phyloP scores from a whole-genome alignment of 2,329 filamentous ascomycete species.

The Herpomyces periplanetae region DNA sequence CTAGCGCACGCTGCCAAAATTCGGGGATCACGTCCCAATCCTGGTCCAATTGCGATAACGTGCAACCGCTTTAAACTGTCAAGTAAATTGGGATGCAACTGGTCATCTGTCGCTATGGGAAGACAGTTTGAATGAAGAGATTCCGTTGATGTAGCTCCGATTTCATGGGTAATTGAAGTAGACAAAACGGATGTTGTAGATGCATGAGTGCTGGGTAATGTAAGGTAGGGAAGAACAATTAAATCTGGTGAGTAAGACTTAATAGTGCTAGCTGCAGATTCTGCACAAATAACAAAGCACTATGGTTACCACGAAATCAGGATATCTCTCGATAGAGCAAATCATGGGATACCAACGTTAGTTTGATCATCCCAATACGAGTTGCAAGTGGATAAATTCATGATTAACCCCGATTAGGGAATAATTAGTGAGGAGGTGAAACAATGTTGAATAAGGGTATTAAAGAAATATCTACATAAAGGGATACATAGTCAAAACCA shows the following conservation, averaged over 20 bases:
- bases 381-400: background rate
- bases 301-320: conserved; percentile 4
- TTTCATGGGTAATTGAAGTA: no score
- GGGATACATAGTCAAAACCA: conserved; percentile 22
- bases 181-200: no score
- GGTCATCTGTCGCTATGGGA: conserved; percentile 16
- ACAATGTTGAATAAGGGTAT: conserved; percentile 6
- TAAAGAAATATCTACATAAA: conserved; percentile 2
- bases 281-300: background rate
- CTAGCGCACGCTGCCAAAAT: conserved; percentile 55
- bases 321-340: conserved; percentile 38
- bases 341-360: conserved; percentile 40
- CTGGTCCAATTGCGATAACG: conserved; percentile 66
- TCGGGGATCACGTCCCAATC: conserved; percentile 48
- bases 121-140: no score
- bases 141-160: no score
- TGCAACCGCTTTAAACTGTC: conserved; percentile 54
- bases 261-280: conserved; percentile 22
- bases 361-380: conserved; percentile 1
- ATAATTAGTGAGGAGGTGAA: background rate
- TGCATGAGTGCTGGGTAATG: conserved; percentile 33
- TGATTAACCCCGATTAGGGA: background rate
- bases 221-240: conserved; percentile 91
- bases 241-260: conserved; percentile 93
- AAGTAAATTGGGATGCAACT: conserved; percentile 25